These are phyloP conservation scores for Eimeria acervulina DNA, from an alignment of 169 alveolate species.

Conservation along the genomic window DNA sequence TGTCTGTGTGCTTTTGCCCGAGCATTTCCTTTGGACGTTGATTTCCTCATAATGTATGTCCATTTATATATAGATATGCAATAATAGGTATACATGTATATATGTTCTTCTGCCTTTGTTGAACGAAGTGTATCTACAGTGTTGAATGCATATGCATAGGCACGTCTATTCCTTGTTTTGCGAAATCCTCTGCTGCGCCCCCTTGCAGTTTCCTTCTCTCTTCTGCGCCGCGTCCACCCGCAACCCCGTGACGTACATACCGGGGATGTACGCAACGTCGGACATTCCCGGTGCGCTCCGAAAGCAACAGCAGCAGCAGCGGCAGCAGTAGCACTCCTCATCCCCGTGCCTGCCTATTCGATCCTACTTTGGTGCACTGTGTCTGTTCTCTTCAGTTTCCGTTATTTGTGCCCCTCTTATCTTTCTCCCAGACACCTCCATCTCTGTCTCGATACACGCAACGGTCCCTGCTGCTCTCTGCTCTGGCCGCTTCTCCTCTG, in stretches of 20 bases:
- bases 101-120: too few species aligned
- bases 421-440: background rate
- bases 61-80: too few species aligned
- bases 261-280: conserved; percentile 44
- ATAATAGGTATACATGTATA: too few species aligned
- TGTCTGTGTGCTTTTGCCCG: background rate
- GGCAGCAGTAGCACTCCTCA: background rate
- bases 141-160: too few species aligned
- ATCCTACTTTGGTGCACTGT: background rate
- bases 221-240: conserved; percentile 80
- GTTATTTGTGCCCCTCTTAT: background rate
- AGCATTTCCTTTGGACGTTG: too few species aligned
- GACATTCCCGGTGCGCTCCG: conserved; percentile 75
- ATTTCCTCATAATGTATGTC: too few species aligned
- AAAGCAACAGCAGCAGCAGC: background rate
- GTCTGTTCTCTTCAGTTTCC: background rate
- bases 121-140: too few species aligned
- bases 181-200: background rate
- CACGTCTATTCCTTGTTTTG: background rate
- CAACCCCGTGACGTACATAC: conserved; percentile 79
- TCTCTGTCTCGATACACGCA: background rate
- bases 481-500: background rate
- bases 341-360: background rate
- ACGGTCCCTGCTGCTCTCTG: background rate
- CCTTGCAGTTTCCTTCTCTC: conserved; percentile 76